Percentiles rank a stretch among this genome's conserved stretches.
phyloP scores from a whole-genome alignment of 2,329 filamentous ascomycete species.

The Hypocreales sp. region DNA sequence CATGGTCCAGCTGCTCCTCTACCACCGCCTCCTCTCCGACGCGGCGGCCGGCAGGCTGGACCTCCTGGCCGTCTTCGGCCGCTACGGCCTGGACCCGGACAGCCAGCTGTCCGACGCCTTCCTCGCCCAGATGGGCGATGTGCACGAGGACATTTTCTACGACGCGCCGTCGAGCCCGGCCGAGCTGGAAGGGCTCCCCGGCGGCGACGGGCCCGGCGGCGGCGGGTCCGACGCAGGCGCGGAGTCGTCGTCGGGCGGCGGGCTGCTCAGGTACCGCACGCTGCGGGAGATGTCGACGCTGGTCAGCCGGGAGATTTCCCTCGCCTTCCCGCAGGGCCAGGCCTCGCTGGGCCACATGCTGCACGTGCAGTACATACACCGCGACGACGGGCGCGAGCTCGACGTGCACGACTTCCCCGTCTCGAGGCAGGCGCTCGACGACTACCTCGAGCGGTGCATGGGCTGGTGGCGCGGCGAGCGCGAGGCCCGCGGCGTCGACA shows the following conservation, averaged over 20 bases:
- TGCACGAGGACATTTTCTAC: constrained; percentile 52
- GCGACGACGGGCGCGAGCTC: constrained; percentile 34
- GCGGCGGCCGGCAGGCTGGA: constrained; percentile 59
- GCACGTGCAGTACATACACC: constrained; percentile 37
- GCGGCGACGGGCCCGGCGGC: too few species aligned
- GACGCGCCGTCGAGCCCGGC: constrained; percentile 25
- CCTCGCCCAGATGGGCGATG: constrained; percentile 53
- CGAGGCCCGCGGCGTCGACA: constrained; percentile 54
- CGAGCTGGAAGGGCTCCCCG: not conserved
- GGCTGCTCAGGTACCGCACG: constrained; percentile 29
- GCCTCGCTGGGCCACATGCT: constrained; percentile 33
- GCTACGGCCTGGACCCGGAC: constrained; percentile 54
- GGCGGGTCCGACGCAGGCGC: not conserved
- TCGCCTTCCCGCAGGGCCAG: constrained; percentile 36
- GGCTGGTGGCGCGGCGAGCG: constrained; percentile 78
- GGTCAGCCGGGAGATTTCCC: constrained; percentile 27
- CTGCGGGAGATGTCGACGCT: constrained; percentile 31
- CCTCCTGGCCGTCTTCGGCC: constrained; percentile 49
- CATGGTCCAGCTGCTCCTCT: constrained; percentile 77
- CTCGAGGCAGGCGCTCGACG: constrained; percentile 44
- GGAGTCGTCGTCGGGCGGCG: not conserved
- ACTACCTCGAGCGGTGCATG: constrained; percentile 56
- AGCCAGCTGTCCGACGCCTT: constrained; percentile 64
- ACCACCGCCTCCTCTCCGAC: constrained; percentile 67
- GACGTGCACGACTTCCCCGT: constrained; percentile 49